Conservation (phyloP, 768 basidiomycete genomes). For the Hebeloma cylindrosporum region DNA sequence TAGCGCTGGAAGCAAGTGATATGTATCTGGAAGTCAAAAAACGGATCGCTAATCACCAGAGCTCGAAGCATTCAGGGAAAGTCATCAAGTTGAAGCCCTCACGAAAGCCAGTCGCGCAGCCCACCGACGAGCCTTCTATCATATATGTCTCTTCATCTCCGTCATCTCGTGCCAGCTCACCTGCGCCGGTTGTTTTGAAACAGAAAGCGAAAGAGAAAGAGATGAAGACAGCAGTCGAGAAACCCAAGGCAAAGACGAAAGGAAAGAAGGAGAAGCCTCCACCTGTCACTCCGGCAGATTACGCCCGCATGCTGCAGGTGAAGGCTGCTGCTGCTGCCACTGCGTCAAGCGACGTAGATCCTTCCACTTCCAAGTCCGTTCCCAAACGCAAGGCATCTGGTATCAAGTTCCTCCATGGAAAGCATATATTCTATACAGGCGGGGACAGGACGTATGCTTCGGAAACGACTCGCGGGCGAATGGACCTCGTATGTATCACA, state of each 20-base stretch:
- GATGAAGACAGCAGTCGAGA: slow-evolving; percentile 16
- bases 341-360: slow-evolving; percentile 8
- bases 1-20: slow-evolving; percentile 27
- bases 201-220: slow-evolving; percentile 9
- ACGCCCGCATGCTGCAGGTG: slow-evolving; percentile 47
- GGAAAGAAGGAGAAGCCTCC: slow-evolving; percentile 40
- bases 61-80: slow-evolving; percentile 30
- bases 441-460: slow-evolving; percentile 57
- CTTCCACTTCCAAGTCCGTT: slow-evolving; percentile 17
- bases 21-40: slow-evolving; percentile 34
- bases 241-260: slow-evolving; percentile 25
- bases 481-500: slow-evolving; percentile 67
- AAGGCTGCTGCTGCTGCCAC: slow-evolving; percentile 22
- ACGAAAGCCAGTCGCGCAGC: slow-evolving; percentile 9
- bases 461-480: slow-evolving; percentile 50
- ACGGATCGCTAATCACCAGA: slow-evolving; percentile 34
- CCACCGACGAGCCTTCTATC: slow-evolving; percentile 27
- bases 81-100: slow-evolving; percentile 26
- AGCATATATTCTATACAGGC: slow-evolving; percentile 57
- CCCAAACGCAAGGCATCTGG: slow-evolving; percentile 11
- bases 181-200: slow-evolving; percentile 18
- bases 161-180: slow-evolving; percentile 30
- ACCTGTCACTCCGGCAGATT: slow-evolving; percentile 50
- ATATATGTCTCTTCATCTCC: slow-evolving; percentile 35
- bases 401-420: slow-evolving; percentile 47